Evolutionary conservation across 371 early-diverging fungal genomes (phyloP), one percentile per base, ranked within the genome.

Genomic region (Actinomucor elegans): DNA sequence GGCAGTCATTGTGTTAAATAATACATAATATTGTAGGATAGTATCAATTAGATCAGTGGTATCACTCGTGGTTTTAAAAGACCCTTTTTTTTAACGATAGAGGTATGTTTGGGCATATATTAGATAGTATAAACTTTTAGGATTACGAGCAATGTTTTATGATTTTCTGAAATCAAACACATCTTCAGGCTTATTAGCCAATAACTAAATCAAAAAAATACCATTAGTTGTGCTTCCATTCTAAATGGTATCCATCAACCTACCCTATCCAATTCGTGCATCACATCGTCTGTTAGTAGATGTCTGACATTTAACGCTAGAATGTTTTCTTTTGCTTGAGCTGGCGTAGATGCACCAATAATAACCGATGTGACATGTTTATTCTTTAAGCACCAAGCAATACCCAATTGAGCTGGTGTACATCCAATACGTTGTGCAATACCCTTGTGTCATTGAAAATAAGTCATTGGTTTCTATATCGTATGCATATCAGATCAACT

Each of bases 381-480:
- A 66, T 89, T 87, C 58, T 76, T 80, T 45, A 88, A 45, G 60
- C 88, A 88, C 94, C 94, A 94, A 10, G 92, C 92, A 48, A 94
- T 68, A 0, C 90, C 88, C 31, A 94, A 62, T 61, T 92, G 92
- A 1, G 92, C 83, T 2, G 87, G 73, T 18, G 92, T 83, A 64
- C 81, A 80, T 12, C 73, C 81, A 23, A 92, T 56, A 32, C 79
- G 57, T 20, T 86, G 65, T 26, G 94, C 90, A 45, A 92, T 77
- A 20, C 58, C 56, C 83, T 85, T 6, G 4, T 8, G 23, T 3
- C n/a, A n/a, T n/a, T n/a, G n/a, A n/a, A n/a, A n/a, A n/a, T n/a
- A n/a, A n/a, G n/a, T n/a, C n/a, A 10, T 23, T 2, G 21, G 4
- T 36, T 23, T 12, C 18, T 23, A 41, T 14, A 41, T 41, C 26